These are phyloP conservation scores for Lumnitzera littorea DNA, from an alignment of 345 rosid species.

Conservation along the genomic window DNA sequence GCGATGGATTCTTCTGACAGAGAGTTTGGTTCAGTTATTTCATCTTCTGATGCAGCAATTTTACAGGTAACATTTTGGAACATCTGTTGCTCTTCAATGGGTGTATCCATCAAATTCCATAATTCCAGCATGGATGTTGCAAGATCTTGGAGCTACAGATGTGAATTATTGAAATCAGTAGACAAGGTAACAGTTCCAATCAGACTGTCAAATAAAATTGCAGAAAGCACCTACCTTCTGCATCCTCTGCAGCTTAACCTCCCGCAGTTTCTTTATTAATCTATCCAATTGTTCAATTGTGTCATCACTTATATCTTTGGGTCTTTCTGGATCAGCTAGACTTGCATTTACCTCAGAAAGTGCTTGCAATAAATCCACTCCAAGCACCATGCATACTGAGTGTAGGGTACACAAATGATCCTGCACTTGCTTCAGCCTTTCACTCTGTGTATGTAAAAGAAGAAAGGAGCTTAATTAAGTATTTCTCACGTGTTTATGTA, in stretches of 20 bases:
- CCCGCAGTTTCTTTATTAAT: conserved; percentile 45
- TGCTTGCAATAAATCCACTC: conserved; percentile 55
- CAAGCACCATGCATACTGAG: conserved; percentile 65
- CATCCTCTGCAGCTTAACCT: conserved; percentile 82
- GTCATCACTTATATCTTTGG: conserved; percentile 44
- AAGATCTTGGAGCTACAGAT: conserved; percentile 89
- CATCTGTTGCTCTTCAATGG: conserved; percentile 85
- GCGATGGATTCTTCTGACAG: conserved; percentile 75
- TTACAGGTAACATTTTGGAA: conserved; percentile 88
- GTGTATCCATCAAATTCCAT: conserved; percentile 99
- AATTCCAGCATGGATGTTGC: conserved; percentile 87
- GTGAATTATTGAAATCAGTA: conserved; percentile 6
- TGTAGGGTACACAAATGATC: conserved; percentile 38
- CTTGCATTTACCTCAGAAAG: conserved; percentile 51
- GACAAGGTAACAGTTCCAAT: not conserved
- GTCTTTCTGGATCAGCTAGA: conserved; percentile 44
- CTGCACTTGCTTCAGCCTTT: conserved; percentile 54
- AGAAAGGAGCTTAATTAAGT: not conserved
- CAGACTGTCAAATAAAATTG: not conserved
- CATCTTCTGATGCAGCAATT: conserved; percentile 91
- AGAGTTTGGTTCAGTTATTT: conserved; percentile 77
- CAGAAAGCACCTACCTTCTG: conserved; percentile 47
- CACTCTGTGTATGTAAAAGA: conserved; percentile 33
- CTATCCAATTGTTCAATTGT: conserved; percentile 44
- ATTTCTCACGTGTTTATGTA: not conserved